Evolutionary conservation across 1,284 basidiomycete genomes (phyloP), one percentile per base, ranked within the genome.

Genomic region (Apiotrichum akiyoshidainum): DNA sequence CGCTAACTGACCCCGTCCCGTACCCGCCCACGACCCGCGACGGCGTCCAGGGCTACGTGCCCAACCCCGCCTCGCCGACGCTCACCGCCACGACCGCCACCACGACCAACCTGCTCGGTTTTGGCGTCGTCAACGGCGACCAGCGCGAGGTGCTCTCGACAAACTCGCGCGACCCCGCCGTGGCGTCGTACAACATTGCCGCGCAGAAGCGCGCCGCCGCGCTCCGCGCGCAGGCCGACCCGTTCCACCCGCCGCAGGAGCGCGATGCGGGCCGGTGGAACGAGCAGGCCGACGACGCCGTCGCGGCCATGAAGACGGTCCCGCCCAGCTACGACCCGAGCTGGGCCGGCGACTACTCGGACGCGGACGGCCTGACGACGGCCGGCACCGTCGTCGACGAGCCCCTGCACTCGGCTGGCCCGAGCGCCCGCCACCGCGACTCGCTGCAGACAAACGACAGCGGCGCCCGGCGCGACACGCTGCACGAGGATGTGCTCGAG

Each of bases 71-170:
- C 5, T 50, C 48, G 13, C 48, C 48, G 6, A 50, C 48, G 2
- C 37, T 50, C 11, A 50, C 48, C 7, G 48, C 48, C 5, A 37
- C 48, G 7, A 50, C 34, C 9, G n/a, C 17, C 19, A 50, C 37
- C 4, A 39, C 48, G 3, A 50, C 48, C 13, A 40, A 40, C 37
- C 21, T 50, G 48, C 48, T 50, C 19, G 48, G 48, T 7, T 21
- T 50, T 17, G 48, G 48, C 12, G 19, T 50, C 48, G 35, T 50
- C 19, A 50, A 50, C 33, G 37, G 35, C 19, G 48, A 50, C n/a
- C 3, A 3, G 12, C 35, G 22, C 35, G 37, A 37, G 13, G 21
- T 21, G 17, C 37, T 26, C 33, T 7, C 11, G n/a, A 26, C 35
- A 8, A 40, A 40, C 48, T 17, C 34, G 35, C 8, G 48, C 14